These are phyloP conservation scores for Plectosphaerella cucumerina DNA, from an alignment of 2,329 filamentous ascomycete genomes.

Conservation along the genomic window DNA sequence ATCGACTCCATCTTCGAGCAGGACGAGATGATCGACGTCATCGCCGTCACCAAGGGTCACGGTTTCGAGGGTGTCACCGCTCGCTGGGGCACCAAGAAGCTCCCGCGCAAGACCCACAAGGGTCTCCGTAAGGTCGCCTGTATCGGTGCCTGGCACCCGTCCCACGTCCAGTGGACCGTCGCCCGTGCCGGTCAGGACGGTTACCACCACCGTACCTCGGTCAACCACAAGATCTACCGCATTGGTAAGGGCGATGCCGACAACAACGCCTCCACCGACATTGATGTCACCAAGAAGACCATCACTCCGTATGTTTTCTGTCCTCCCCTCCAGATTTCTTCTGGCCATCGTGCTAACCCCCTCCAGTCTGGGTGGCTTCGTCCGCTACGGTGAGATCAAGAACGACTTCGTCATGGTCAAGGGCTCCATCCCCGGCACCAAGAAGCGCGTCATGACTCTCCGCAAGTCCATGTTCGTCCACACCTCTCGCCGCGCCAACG, in stretches of 20 bases:
- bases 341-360: conserved; percentile 25
- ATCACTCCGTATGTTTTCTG: conserved; percentile 88
- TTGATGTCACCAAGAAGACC: conserved; percentile 97
- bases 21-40: conserved; percentile 99
- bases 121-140: conserved; percentile 99
- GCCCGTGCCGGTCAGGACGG: conserved; percentile 99
- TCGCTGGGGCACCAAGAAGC: conserved; percentile 99
- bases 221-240: conserved; percentile 99
- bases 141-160: conserved; percentile 99
- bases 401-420: conserved; percentile 99
- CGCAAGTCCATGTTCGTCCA: conserved; percentile 98
- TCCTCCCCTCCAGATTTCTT: not conserved
- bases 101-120: conserved; percentile 99
- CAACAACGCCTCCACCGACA: conserved; percentile 88
- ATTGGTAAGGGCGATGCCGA: conserved; percentile 90
- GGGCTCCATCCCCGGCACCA: conserved; percentile 94
- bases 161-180: conserved; percentile 99
- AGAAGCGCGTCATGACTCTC: conserved; percentile 99
- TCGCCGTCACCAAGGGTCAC: conserved; percentile 99
- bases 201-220: conserved; percentile 99
- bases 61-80: conserved; percentile 96
- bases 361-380: conserved; percentile 91
- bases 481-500: conserved; percentile 89
- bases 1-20: conserved; percentile 96
- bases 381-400: conserved; percentile 98